These are phyloP conservation scores for Aureobasidium lini DNA, from an alignment of 2,329 filamentous ascomycete genomes.

Conservation along the genomic window DNA sequence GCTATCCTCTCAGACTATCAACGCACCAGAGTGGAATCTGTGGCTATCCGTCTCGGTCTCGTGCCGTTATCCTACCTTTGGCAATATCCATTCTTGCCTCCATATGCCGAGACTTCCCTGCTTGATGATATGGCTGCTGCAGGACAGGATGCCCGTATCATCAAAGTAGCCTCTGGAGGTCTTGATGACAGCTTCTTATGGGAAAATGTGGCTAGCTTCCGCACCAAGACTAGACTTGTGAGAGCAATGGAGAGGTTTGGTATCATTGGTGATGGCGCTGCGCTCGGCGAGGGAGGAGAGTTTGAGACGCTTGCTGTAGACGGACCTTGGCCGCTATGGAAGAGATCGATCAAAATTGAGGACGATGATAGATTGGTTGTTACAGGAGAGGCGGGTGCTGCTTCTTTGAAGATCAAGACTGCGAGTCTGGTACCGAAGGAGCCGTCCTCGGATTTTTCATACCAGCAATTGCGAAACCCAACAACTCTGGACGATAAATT, in stretches of 20 bases:
- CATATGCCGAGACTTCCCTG: slow-evolving; percentile 44
- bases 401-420: slow-evolving; percentile 58
- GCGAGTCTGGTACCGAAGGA: slow-evolving; percentile 48
- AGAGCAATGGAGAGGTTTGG: slow-evolving; percentile 61
- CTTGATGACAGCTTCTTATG: slow-evolving; percentile 75
- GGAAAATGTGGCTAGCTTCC: slow-evolving; percentile 61
- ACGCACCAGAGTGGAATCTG: slow-evolving; percentile 87
- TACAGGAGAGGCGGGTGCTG: slow-evolving; percentile 66
- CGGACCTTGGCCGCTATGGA: slow-evolving; percentile 68
- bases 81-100: slow-evolving; percentile 74
- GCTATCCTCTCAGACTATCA: slow-evolving; percentile 95
- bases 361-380: slow-evolving; percentile 48
- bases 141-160: slow-evolving; percentile 78
- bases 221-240: slow-evolving; percentile 40
- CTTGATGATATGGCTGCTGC: slow-evolving; percentile 73
- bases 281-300: slow-evolving; percentile 88
- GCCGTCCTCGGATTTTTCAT: background rate
- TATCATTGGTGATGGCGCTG: slow-evolving; percentile 55
- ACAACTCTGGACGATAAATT: slow-evolving; percentile 61
- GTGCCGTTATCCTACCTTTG: slow-evolving; percentile 80
- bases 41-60: slow-evolving; percentile 76
- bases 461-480: slow-evolving; percentile 48
- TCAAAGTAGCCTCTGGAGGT: slow-evolving; percentile 90
- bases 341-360: slow-evolving; percentile 57
- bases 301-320: slow-evolving; percentile 88